Percentiles rank a stretch among this genome's conserved stretches.
These are phyloP conservation scores for Aspergillus jensenii DNA, from an alignment of 2,329 filamentous ascomycete species.

Conservation along the genomic window DNA sequence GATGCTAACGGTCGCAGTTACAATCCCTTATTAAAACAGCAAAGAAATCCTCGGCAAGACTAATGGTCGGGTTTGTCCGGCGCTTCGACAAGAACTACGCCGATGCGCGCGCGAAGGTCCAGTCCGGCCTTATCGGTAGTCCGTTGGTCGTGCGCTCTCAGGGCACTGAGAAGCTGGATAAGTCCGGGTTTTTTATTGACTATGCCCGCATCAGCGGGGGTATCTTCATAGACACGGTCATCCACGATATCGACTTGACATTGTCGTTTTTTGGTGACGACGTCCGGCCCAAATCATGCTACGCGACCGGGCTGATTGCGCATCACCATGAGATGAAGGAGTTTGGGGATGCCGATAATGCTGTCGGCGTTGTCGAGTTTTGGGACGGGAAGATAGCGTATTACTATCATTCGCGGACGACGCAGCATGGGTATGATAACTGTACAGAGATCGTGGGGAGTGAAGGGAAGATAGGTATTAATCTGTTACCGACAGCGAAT, in stretches of 20 bases:
- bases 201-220: conserved; percentile 66
- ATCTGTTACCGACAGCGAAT: conserved; percentile 55
- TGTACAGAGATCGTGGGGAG: conserved; percentile 68
- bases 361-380: conserved; percentile 65
- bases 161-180: conserved; percentile 66
- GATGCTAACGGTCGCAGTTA: conserved; percentile 32
- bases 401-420: conserved; percentile 65
- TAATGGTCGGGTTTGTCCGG: conserved; percentile 66
- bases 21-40: conserved; percentile 56
- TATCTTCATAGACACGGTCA: conserved; percentile 69
- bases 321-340: conserved; percentile 58
- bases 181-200: conserved; percentile 65
- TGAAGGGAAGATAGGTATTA: conserved; percentile 62
- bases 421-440: conserved; percentile 67
- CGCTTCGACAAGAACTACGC: conserved; percentile 68
- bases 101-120: conserved; percentile 55
- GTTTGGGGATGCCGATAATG: conserved; percentile 62
- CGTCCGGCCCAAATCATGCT: conserved; percentile 53
- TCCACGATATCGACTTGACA: conserved; percentile 68
- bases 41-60: conserved; percentile 57
- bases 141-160: conserved; percentile 63
- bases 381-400: conserved; percentile 63
- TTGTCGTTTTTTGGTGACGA: conserved; percentile 63
- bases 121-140: conserved; percentile 58
- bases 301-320: conserved; percentile 58